A percentile compares a stretch with the other conserved stretches of the same genome.
Conservation (phyloP, 768 basidiomycete species). For the Tulasnella sp. region DNA sequence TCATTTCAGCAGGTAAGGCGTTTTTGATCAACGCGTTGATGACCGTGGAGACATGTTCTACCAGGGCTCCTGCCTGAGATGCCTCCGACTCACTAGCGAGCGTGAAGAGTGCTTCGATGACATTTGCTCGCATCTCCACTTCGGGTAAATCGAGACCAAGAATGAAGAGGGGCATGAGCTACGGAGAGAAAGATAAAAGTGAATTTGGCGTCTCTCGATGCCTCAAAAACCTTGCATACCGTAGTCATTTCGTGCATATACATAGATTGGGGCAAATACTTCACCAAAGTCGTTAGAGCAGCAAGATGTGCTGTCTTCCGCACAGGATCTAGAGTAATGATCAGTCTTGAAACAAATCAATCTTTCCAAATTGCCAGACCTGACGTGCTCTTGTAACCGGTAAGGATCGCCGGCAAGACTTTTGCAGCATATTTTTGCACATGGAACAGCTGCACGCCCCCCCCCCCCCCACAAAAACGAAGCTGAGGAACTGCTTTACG, state of each 20-base stretch:
- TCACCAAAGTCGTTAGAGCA: conserved; percentile 73
- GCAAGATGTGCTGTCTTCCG: conserved; percentile 67
- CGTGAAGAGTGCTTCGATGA: conserved; percentile 69
- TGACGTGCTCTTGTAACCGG: conserved; percentile 48
- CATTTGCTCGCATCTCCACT: conserved; percentile 61
- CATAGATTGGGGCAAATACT: conserved; percentile 65
- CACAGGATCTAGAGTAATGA: conserved; percentile 36
- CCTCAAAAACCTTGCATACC: conserved; percentile 25
- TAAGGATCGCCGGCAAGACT: conserved; percentile 67
- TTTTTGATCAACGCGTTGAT: conserved; percentile 65
- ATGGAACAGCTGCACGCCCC: conserved; percentile 53
- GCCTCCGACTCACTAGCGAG: conserved; percentile 50
- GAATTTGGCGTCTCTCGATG: neutral
- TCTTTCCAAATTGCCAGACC: conserved; percentile 36
- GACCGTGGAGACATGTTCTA: conserved; percentile 64
- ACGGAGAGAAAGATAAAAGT: neutral
- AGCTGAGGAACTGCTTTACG: conserved; percentile 33
- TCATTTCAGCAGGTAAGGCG: conserved; percentile 28
- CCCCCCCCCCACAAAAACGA: conserved; percentile 20
- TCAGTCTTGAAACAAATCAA: neutral
- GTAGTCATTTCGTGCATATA: conserved; percentile 61
- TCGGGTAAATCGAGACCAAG: conserved; percentile 76
- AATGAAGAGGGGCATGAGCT: conserved; percentile 86
- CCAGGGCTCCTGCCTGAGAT: conserved; percentile 36
- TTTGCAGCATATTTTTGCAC: conserved; percentile 65